Evolutionary conservation across 441 rosid genomes (phyloP).

Genomic region (Syzygium malaccense): DNA sequence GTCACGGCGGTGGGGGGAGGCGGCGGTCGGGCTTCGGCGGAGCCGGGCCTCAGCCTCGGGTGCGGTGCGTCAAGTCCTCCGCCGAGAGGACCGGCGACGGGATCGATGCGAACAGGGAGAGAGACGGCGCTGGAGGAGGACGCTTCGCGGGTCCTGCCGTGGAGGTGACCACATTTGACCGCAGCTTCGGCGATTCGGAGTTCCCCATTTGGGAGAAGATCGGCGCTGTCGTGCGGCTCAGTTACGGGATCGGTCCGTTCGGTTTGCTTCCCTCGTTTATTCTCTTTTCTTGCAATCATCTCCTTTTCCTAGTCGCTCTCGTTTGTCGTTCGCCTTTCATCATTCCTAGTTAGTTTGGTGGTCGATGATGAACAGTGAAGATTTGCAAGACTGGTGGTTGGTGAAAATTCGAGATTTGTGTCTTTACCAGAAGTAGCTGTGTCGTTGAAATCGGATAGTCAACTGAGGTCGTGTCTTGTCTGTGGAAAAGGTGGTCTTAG

Average conservation of each 20-base stretch:
- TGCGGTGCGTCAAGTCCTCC: conserved; percentile 31
- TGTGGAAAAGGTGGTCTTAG: neutral
- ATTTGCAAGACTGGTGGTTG: neutral
- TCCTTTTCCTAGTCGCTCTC: neutral
- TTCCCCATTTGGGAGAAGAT: conserved; percentile 81
- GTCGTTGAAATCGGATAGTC: neutral
- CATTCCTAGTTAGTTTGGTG: neutral
- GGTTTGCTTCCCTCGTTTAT: neutral
- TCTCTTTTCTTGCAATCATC: neutral
- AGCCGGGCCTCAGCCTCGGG: neutral
- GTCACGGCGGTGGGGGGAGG: conserved; percentile 10
- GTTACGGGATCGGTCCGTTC: conserved; percentile 81
- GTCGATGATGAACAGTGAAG: neutral
- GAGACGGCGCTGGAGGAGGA: conserved; percentile 13
- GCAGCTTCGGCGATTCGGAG: conserved; percentile 51
- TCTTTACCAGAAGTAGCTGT: neutral
- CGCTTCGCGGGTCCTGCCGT: conserved; percentile 39
- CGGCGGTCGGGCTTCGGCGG: conserved; percentile 9
- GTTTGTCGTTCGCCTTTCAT: neutral
- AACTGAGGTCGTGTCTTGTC: neutral
- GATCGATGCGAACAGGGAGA: conserved; percentile 30
- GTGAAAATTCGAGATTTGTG: neutral
- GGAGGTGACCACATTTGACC: conserved; percentile 70
- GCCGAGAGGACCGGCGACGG: conserved; percentile 38
- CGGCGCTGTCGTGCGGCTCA: conserved; percentile 71